Percentiles rank a stretch among this genome's conserved stretches.
Conservation (phyloP, 192 early-diverging fungal genomes). For the Backusella australiensis region DNA sequence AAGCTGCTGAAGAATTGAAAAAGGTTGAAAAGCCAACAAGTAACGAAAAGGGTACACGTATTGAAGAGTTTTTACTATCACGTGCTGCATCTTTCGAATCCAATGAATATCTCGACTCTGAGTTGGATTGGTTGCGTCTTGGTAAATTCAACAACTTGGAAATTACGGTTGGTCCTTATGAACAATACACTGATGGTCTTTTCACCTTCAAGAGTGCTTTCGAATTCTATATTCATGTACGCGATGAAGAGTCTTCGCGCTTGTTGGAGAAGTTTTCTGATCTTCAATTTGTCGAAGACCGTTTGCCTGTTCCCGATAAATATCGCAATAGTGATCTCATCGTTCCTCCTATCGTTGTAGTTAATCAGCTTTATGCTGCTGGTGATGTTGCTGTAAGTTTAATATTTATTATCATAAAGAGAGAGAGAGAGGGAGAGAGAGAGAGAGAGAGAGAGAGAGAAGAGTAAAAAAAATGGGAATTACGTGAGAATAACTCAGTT, state of each 20-base stretch:
- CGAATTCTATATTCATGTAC: conserved; percentile 66
- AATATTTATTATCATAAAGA: neutral
- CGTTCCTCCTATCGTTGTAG: conserved; percentile 69
- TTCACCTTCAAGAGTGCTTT: conserved; percentile 65
- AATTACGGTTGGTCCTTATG: conserved; percentile 70
- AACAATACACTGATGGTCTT: conserved; percentile 71
- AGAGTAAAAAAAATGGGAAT: neutral
- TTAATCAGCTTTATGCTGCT: conserved; percentile 71
- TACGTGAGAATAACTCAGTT: neutral
- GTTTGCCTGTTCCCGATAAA: conserved; percentile 61
- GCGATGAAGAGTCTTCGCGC: conserved; percentile 56
- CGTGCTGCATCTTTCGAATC: conserved; percentile 55
- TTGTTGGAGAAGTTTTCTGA: conserved; percentile 63
- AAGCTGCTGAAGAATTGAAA: conserved; percentile 56
- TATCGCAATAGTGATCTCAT: conserved; percentile 62
- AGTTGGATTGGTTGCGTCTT: conserved; percentile 68
- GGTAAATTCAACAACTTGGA: conserved; percentile 61
- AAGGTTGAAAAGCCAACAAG: conserved; percentile 36
- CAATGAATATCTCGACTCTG: conserved; percentile 66
- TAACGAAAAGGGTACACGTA: conserved; percentile 2
- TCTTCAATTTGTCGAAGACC: conserved; percentile 64
- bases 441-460: neutral
- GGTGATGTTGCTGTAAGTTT: conserved; percentile 58
- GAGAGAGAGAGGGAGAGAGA: neutral
- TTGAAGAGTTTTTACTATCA: conserved; percentile 55